phyloP scores from a whole-genome alignment of 257 asterid species.

The Avicennia marina region DNA sequence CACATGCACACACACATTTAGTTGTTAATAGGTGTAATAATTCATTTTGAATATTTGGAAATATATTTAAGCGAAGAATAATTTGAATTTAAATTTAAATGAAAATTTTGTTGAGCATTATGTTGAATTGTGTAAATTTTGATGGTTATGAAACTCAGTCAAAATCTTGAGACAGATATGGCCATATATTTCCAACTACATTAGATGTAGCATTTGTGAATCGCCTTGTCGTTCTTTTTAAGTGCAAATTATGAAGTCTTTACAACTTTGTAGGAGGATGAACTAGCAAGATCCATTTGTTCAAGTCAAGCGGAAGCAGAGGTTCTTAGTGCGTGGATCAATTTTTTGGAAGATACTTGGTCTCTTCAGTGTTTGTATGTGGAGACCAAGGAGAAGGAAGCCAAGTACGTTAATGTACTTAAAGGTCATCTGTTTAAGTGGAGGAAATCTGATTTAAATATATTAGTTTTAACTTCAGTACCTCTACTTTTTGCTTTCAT shows the following conservation, averaged over 20 bases:
- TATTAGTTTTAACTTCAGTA: constrained; percentile 14
- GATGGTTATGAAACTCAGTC: too few species aligned
- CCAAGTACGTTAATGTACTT: constrained; percentile 41
- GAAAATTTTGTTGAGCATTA: too few species aligned
- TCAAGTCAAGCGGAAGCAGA: constrained; percentile 73
- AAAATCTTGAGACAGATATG: too few species aligned
- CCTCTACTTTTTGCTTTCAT: constrained; percentile 3
- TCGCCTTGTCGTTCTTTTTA: constrained; percentile 13
- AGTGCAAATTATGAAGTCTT: constrained; percentile 6
- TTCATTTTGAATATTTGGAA: too few species aligned
- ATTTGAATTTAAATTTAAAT: too few species aligned
- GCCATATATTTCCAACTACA: constrained; percentile 7
- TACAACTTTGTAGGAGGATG: constrained; percentile 65
- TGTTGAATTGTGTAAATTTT: too few species aligned
- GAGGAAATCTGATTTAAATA: constrained; percentile 5
- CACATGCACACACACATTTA: too few species aligned
- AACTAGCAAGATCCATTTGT: constrained; percentile 55
- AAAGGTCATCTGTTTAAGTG: constrained; percentile 14
- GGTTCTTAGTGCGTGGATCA: constrained; percentile 78
- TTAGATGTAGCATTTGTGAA: constrained; percentile 6
- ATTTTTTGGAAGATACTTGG: constrained; percentile 95
- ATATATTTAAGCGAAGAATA: too few species aligned
- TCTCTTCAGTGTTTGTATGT: constrained; percentile 69
- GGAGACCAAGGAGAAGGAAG: constrained; percentile 65
- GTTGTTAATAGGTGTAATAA: too few species aligned